Conservation (phyloP, 768 basidiomycete genomes). For the Collybiopsis luxurians region DNA sequence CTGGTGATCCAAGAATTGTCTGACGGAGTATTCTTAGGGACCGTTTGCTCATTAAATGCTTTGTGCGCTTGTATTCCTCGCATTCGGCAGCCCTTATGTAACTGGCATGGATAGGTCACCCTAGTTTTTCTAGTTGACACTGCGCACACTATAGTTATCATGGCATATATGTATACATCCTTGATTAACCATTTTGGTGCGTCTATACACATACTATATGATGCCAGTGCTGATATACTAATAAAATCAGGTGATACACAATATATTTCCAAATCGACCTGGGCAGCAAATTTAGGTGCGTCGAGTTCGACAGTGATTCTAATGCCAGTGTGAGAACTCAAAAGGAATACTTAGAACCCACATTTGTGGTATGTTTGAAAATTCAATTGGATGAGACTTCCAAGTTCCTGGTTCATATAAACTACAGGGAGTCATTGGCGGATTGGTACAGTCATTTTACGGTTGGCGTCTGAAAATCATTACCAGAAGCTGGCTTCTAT, state of each 20-base stretch:
- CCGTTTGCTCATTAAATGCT: not conserved
- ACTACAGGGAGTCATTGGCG: constrained; percentile 8
- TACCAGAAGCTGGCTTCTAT: not conserved
- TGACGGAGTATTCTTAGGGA: not conserved
- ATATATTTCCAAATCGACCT: constrained; percentile 3
- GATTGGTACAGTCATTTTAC: constrained; percentile 7
- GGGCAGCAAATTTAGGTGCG: not conserved
- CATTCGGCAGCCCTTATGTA: not conserved
- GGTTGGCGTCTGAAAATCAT: constrained; percentile 1
- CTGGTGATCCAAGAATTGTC: not conserved
- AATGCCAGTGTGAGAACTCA: too few species aligned
- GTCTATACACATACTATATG: not conserved
- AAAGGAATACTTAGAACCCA: not conserved
- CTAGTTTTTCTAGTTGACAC: constrained; percentile 4
- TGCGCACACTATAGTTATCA: constrained; percentile 4
- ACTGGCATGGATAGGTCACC: constrained; percentile 1
- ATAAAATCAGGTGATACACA: not conserved
- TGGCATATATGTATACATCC: constrained; percentile 5
- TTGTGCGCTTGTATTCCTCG: not conserved
- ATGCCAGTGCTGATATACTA: not conserved
- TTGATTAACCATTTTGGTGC: constrained; percentile 8
- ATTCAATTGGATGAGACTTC: too few species aligned
- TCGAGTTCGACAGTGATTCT: not conserved
- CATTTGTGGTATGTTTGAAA: not conserved
- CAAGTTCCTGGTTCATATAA: not conserved